Base-by-base conservation (phyloP, 345 rosid genomes). In the Syzygium oleosum region DNA sequence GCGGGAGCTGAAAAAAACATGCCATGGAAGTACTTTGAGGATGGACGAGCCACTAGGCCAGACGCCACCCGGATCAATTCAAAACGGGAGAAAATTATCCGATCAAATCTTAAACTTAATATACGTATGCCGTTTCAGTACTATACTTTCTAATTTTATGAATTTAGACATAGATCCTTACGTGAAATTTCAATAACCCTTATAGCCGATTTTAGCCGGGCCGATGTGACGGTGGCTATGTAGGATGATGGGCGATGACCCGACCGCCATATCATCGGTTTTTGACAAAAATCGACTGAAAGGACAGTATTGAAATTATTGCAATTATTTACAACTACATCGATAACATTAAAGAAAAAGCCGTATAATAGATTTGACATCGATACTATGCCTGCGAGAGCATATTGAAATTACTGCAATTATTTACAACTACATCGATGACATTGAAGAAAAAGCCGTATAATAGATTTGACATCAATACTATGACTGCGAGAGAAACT, bases 221-320 rank as follows among this genome's bases (percentile, higher is more conserved):
- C 5, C 4, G 25, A 21, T 0, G 23, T 54, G 58, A 16, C 4
- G 4, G 4, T 2, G 9, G 9, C 4, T 25, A 19, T 21, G 25
- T 21, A 21, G 11, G 25, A 55, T 3, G 11, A 4, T 4, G 25
- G 25, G 4, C 12, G 25, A 2, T 55, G 59, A 21, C 1, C 1
- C 25, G 10, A n/a, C 1, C 3, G 29, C 7, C 7, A 61, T 22
- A 3, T 27, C 16, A 27, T 25, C 14, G 27, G 1, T 25, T 27
- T 9, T 2, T 6, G 6, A 13, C 3, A 3, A 12, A 61, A 13
- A 14, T 61, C 27, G 2, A 2, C 7, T 2, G 2, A 0, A 14
- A 6, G 1, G 9, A n/a, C 0, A 3, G 13, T 4, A 15, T 63
- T 6, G 19, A 6, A 63, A n/a, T 5, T n/a, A n/a, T 5, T 0